Conservation (phyloP, 2,329 filamentous ascomycete species). For the Paecilomyces sp. region DNA sequence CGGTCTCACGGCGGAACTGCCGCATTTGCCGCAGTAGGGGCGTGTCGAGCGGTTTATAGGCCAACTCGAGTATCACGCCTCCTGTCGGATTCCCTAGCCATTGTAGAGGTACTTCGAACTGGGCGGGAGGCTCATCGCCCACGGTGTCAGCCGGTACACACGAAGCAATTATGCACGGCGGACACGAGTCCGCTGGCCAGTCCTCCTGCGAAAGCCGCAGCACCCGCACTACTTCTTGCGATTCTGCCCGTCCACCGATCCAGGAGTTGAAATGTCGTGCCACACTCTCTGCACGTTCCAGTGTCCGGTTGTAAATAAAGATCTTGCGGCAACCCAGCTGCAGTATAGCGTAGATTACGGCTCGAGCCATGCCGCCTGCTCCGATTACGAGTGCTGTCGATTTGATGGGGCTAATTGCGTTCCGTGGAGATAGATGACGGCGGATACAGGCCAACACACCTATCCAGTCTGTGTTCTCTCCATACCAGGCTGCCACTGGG, state of each 20-base stretch:
- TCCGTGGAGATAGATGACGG: slow-evolving; percentile 38
- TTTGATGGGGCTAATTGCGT: slow-evolving; percentile 45
- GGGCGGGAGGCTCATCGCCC: slow-evolving; percentile 56
- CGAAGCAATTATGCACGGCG: slow-evolving; percentile 67
- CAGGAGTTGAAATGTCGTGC: slow-evolving; percentile 60
- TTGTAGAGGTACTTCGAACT: slow-evolving; percentile 60
- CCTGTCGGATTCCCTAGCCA: slow-evolving; percentile 70
- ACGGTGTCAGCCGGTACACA: slow-evolving; percentile 68
- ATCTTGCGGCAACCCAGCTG: slow-evolving; percentile 71
- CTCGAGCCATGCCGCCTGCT: slow-evolving; percentile 68
- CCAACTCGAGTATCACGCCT: slow-evolving; percentile 64
- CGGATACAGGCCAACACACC: slow-evolving; percentile 36
- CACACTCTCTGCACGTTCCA: slow-evolving; percentile 59
- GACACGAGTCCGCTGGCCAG: slow-evolving; percentile 58
- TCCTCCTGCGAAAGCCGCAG: slow-evolving; percentile 50
- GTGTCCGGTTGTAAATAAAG: slow-evolving; percentile 65
- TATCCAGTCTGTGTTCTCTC: slow-evolving; percentile 39
- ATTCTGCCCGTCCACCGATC: slow-evolving; percentile 32
- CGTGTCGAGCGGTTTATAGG: slow-evolving; percentile 67
- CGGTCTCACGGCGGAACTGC: slow-evolving; percentile 48
- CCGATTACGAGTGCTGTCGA: slow-evolving; percentile 50
- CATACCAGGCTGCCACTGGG: slow-evolving; percentile 34
- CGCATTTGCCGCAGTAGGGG: slow-evolving; percentile 64
- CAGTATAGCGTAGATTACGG: slow-evolving; percentile 70
- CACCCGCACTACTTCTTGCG: slow-evolving; percentile 40